phyloP scores from a whole-genome alignment of 371 early-diverging fungal species.

The Entomophthora muscae region DNA sequence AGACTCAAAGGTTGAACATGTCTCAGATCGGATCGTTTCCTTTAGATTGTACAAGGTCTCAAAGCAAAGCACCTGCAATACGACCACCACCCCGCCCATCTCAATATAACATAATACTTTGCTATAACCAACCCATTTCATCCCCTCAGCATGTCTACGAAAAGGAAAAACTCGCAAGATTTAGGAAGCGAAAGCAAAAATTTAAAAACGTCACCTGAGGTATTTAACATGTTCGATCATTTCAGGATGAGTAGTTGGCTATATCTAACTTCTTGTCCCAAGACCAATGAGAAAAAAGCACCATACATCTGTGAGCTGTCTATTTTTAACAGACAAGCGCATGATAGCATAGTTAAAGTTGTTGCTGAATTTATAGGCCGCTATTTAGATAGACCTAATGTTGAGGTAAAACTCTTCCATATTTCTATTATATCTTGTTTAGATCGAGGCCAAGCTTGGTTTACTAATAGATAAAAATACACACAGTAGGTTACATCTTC shows the following conservation, averaged over 20 bases:
- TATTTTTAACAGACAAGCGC: neutral
- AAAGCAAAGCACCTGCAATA: too few relatives aligned
- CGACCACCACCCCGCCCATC: too few relatives aligned
- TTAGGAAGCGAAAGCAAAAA: neutral
- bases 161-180: neutral
- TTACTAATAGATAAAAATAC: constrained; percentile 2
- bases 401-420: neutral
- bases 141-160: neutral
- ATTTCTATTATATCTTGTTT: neutral
- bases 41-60: too few relatives aligned
- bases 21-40: too few relatives aligned
- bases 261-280: neutral
- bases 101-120: neutral
- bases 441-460: neutral
- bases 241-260: neutral
- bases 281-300: neutral
- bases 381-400: neutral
- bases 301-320: neutral
- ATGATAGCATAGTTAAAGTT: neutral
- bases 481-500: neutral
- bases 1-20: too few relatives aligned
- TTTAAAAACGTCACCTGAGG: neutral
- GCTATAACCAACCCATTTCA: neutral
- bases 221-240: neutral
- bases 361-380: neutral